Evolutionary conservation across 106 monocot species (phyloP).

Genomic region (Xerophyta viscosa): DNA sequence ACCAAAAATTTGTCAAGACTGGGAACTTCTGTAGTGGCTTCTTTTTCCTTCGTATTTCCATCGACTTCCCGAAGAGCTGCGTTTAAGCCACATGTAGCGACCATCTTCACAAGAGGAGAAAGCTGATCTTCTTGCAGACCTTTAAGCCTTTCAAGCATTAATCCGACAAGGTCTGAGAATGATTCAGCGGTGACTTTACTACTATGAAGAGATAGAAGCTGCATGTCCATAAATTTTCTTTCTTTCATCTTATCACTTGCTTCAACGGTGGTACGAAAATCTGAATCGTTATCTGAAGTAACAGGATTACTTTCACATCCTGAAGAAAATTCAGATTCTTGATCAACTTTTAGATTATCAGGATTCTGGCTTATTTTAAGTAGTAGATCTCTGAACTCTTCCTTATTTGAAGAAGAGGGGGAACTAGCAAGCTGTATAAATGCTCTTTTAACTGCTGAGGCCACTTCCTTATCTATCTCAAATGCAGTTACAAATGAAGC

Average conservation of each 20-base stretch:
- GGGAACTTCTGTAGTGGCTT: slow-evolving; percentile 22
- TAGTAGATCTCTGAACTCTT: slow-evolving; percentile 64
- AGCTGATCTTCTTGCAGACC: slow-evolving; percentile 65
- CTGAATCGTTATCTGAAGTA: neutral
- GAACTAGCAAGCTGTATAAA: slow-evolving; percentile 50
- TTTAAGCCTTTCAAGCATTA: slow-evolving; percentile 72
- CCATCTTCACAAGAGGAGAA: slow-evolving; percentile 69
- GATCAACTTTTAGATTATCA: slow-evolving; percentile 12
- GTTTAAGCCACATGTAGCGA: slow-evolving; percentile 83
- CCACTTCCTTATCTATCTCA: slow-evolving; percentile 77
- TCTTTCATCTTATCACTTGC: neutral
- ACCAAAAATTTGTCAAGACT: slow-evolving; percentile 72
- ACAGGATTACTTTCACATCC: slow-evolving; percentile 5
- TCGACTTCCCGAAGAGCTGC: slow-evolving; percentile 59
- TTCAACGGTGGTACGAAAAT: neutral
- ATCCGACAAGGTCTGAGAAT: slow-evolving; percentile 30
- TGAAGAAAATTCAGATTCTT: slow-evolving; percentile 12
- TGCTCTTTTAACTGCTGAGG: slow-evolving; percentile 67
- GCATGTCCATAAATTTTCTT: neutral
- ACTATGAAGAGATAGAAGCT: neutral
- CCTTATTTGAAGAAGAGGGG: slow-evolving; percentile 40
- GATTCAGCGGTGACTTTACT: neutral
- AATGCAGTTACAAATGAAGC: slow-evolving; percentile 86
- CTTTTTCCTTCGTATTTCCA: slow-evolving; percentile 27
- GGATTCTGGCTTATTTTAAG: slow-evolving; percentile 81